Conservation (phyloP, 139 green algal genomes). For the Chlorella ohadii region DNA sequence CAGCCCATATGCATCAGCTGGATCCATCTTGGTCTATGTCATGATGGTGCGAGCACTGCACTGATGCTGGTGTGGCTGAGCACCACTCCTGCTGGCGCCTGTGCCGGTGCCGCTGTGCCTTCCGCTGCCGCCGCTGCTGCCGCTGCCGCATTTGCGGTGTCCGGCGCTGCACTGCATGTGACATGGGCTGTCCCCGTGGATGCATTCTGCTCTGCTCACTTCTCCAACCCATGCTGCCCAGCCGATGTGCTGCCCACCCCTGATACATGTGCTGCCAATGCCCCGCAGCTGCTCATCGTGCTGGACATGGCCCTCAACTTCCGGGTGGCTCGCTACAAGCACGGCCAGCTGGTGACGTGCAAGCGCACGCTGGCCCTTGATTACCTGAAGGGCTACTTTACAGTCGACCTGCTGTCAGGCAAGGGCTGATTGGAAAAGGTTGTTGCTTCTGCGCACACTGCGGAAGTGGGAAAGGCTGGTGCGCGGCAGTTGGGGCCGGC, state of each 20-base stretch:
- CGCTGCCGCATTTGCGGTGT: background rate
- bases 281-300: slow-evolving; percentile 9
- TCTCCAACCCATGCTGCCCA: too few species aligned
- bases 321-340: slow-evolving; percentile 26
- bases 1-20: slow-evolving; percentile 21
- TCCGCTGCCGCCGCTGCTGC: background rate
- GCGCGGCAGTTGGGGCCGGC: too few species aligned
- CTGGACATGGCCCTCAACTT: slow-evolving; percentile 29
- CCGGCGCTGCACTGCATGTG: background rate
- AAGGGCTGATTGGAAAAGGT: too few species aligned
- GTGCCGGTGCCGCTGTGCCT: too few species aligned
- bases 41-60: slow-evolving; percentile 1
- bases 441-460: too few species aligned
- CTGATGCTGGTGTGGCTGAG: background rate
- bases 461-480: too few species aligned
- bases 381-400: slow-evolving; percentile 17
- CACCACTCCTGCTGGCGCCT: too few species aligned
- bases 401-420: slow-evolving; percentile 24
- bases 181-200: too few species aligned
- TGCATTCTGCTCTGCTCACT: too few species aligned
- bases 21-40: slow-evolving; percentile 21
- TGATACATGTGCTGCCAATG: too few species aligned
- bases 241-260: too few species aligned
- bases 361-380: slow-evolving; percentile 11
- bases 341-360: slow-evolving; percentile 30